Conservation (phyloP, 2,329 filamentous ascomycete species). For the Pseudopyricularia javanii region DNA sequence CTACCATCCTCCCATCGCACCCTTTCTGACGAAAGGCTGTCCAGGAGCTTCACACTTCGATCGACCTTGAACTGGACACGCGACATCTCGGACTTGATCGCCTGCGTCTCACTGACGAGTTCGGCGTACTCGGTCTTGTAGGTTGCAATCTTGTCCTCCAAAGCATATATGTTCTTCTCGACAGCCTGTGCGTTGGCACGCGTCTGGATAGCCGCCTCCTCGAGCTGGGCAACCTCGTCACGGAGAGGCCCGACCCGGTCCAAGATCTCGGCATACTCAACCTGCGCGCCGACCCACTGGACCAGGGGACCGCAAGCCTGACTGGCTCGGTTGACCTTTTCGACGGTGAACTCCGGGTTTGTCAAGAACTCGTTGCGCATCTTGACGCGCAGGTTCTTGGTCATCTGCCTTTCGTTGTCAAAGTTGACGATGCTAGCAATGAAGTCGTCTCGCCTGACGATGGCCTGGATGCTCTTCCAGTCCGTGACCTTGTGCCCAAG, state of each 20-base stretch:
- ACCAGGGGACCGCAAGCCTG: conserved; percentile 95
- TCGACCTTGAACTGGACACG: conserved; percentile 97
- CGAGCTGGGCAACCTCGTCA: conserved; percentile 76
- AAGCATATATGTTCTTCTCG: conserved; percentile 68
- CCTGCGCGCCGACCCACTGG: conserved; percentile 93
- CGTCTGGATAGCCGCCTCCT: conserved; percentile 80
- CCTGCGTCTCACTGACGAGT: conserved; percentile 91
- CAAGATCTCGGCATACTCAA: conserved; percentile 94
- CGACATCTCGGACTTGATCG: conserved; percentile 94
- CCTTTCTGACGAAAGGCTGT: conserved; percentile 89
- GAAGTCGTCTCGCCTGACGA: conserved; percentile 88
- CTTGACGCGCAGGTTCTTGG: conserved; percentile 62
- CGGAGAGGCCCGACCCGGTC: conserved; percentile 87
- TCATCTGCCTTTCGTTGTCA: conserved; percentile 94
- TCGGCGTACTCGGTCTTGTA: conserved; percentile 96
- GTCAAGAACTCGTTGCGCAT: conserved; percentile 90
- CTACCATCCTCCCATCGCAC: conserved; percentile 93
- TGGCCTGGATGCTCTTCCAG: conserved; percentile 83
- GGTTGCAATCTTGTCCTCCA: conserved; percentile 82
- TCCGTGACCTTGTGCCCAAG: conserved; percentile 77
- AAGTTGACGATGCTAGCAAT: conserved; percentile 97
- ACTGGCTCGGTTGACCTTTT: conserved; percentile 89
- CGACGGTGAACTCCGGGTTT: conserved; percentile 90
- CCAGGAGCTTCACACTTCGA: conserved; percentile 83
- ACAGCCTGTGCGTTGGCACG: conserved; percentile 90